These are phyloP conservation scores for Vitellaria paradoxa DNA, from an alignment of 179 eudicot species.

Conservation along the genomic window DNA sequence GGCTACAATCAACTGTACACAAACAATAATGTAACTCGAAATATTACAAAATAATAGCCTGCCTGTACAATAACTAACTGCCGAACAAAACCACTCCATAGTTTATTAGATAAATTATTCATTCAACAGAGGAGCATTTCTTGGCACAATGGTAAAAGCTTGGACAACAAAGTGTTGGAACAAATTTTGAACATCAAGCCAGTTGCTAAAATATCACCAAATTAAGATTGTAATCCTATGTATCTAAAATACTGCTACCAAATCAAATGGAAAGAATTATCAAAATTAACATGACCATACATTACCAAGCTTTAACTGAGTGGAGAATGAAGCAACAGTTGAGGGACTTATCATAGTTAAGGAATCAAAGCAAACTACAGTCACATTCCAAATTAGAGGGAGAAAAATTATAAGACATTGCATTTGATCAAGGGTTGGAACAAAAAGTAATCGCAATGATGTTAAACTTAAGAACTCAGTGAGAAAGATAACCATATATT, in stretches of 20 bases:
- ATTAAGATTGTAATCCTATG: background rate
- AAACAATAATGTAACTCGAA: background rate
- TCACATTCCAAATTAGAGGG: background rate
- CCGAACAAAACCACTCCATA: background rate
- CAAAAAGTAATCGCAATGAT: background rate
- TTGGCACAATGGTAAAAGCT: no score
- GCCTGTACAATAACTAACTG: background rate
- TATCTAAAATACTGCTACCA: background rate
- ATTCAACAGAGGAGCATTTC: background rate
- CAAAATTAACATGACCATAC: background rate
- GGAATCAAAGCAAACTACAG: no score
- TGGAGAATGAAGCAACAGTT: no score
- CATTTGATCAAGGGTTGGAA: background rate
- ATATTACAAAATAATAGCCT: background rate
- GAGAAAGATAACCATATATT: conserved; percentile 18
- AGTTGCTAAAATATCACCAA: background rate
- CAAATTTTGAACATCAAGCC: no score
- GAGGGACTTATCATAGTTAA: no score
- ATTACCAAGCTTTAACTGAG: background rate
- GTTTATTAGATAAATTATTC: background rate
- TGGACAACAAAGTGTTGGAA: no score
- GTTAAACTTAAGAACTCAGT: no score
- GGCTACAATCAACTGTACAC: background rate
- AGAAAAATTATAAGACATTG: background rate
- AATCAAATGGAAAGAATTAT: conserved; percentile 4